These are phyloP conservation scores for Fusarium nanum DNA, from an alignment of 2,329 filamentous ascomycete species.

Conservation along the genomic window DNA sequence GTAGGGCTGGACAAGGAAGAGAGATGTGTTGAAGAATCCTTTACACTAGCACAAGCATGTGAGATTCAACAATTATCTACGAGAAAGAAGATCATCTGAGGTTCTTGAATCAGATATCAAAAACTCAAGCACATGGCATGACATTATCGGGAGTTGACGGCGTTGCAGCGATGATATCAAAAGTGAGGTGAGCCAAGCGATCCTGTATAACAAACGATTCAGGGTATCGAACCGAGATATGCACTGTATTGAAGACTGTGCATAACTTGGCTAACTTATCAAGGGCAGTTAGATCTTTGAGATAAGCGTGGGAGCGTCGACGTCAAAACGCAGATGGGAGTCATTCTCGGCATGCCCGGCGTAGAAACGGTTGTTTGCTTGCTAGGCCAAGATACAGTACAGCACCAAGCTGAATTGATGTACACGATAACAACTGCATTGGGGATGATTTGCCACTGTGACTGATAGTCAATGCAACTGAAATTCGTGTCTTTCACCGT, in stretches of 20 bases:
- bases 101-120: background rate
- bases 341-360: conserved; percentile 30
- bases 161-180: conserved; percentile 11
- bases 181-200: conserved; percentile 5
- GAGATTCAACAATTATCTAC: conserved; percentile 24
- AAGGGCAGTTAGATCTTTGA: conserved; percentile 24
- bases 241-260: conserved; percentile 11
- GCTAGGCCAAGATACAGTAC: conserved; percentile 1
- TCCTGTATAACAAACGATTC: background rate
- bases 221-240: conserved; percentile 10
- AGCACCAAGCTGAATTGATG: conserved; percentile 21
- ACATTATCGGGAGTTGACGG: conserved; percentile 27
- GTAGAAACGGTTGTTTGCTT: conserved; percentile 3
- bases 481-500: background rate
- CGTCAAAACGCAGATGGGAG: background rate
- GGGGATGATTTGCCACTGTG: conserved; percentile 29
- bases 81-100: conserved; percentile 15
- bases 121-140: conserved; percentile 19
- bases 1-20: conserved; percentile 28
- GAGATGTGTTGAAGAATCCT: conserved; percentile 6
- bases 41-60: background rate
- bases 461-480: conserved; percentile 3
- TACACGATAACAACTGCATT: conserved; percentile 21
- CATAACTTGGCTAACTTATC: background rate
- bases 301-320: conserved; percentile 28